Conservation (phyloP, 2,329 filamentous ascomycete species). For the Hirsutella minnesotensis region DNA sequence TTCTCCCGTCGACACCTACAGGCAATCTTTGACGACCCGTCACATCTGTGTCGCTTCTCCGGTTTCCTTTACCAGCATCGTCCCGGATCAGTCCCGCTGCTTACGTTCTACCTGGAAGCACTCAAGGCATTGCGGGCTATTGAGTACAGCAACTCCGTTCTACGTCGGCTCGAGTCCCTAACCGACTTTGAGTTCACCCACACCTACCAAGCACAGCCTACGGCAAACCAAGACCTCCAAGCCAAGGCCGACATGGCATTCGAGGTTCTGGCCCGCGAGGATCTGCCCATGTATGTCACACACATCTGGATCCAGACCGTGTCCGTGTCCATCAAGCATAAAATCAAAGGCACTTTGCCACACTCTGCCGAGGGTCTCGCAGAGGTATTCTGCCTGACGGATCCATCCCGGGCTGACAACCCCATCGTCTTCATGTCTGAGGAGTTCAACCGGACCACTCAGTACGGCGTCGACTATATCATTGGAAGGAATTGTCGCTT, state of each 20-base stretch:
- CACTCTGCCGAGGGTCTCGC: slow-evolving; percentile 61
- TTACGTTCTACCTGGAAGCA: slow-evolving; percentile 62
- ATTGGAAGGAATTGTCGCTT: slow-evolving; percentile 71
- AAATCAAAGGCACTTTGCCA: slow-evolving; percentile 55
- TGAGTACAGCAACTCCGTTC: slow-evolving; percentile 51
- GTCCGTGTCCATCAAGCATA: slow-evolving; percentile 51
- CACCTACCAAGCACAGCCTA: slow-evolving; percentile 15
- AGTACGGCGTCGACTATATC: slow-evolving; percentile 55
- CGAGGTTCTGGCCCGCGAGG: slow-evolving; percentile 49
- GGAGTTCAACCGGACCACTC: slow-evolving; percentile 61
- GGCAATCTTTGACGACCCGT: slow-evolving; percentile 52
- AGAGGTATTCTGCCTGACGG: slow-evolving; percentile 65
- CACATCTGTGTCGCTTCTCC: slow-evolving; percentile 53
- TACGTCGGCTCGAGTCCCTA: slow-evolving; percentile 5
- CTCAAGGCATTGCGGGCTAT: slow-evolving; percentile 61
- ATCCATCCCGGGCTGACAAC: slow-evolving; percentile 59
- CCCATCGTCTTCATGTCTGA: slow-evolving; percentile 67
- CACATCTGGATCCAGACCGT: slow-evolving; percentile 57
- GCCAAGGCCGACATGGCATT: slow-evolving; percentile 53
- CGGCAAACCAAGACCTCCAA: slow-evolving; percentile 45
- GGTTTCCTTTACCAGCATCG: slow-evolving; percentile 50
- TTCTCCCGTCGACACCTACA: slow-evolving; percentile 55
- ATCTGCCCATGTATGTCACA: slow-evolving; percentile 60
- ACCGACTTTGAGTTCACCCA: slow-evolving; percentile 7
- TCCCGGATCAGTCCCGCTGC: slow-evolving; percentile 49